Conservation (phyloP, 768 basidiomycete genomes). For the Ramaria sp. region DNA sequence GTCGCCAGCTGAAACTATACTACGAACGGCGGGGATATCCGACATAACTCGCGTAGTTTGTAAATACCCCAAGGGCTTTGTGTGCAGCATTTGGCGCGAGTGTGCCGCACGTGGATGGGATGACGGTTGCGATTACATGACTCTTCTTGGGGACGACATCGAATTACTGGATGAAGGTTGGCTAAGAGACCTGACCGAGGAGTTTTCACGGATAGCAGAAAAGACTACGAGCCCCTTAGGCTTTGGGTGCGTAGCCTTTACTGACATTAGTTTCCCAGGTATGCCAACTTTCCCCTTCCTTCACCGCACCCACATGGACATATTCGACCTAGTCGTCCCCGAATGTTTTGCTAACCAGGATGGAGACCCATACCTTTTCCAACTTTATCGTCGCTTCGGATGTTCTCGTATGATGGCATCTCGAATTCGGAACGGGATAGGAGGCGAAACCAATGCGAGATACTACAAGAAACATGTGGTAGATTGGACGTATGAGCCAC, state of each 20-base stretch:
- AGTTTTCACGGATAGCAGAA: slow-evolving; percentile 27
- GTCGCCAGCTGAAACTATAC: slow-evolving; percentile 26
- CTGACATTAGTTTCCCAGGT: slow-evolving; percentile 42
- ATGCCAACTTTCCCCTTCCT: slow-evolving; percentile 55
- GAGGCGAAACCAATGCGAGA: slow-evolving; percentile 35
- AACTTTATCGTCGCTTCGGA: slow-evolving; percentile 48
- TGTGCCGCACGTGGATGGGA: slow-evolving; percentile 37
- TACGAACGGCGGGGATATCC: slow-evolving; percentile 27
- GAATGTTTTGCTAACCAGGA: slow-evolving; percentile 48
- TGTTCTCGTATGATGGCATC: slow-evolving; percentile 35
- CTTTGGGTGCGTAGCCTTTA: slow-evolving; percentile 49
- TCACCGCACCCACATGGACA: slow-evolving; percentile 44
- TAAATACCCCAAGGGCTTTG: slow-evolving; percentile 31
- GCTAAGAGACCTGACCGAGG: slow-evolving; percentile 32
- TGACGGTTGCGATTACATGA: slow-evolving; percentile 39
- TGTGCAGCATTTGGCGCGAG: slow-evolving; percentile 45
- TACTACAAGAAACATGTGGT: slow-evolving; percentile 34
- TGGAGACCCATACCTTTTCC: slow-evolving; percentile 47
- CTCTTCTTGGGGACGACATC: slow-evolving; percentile 48
- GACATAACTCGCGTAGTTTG: slow-evolving; percentile 28
- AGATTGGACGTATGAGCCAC: slow-evolving; percentile 39
- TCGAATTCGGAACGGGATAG: slow-evolving; percentile 34
- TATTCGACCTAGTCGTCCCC: slow-evolving; percentile 45
- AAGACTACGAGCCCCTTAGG: slow-evolving; percentile 28
- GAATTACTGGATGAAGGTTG: slow-evolving; percentile 39